These are phyloP conservation scores for Zoysia pacifica DNA, from an alignment of 176 grass and related monocot genomes.

Conservation along the genomic window DNA sequence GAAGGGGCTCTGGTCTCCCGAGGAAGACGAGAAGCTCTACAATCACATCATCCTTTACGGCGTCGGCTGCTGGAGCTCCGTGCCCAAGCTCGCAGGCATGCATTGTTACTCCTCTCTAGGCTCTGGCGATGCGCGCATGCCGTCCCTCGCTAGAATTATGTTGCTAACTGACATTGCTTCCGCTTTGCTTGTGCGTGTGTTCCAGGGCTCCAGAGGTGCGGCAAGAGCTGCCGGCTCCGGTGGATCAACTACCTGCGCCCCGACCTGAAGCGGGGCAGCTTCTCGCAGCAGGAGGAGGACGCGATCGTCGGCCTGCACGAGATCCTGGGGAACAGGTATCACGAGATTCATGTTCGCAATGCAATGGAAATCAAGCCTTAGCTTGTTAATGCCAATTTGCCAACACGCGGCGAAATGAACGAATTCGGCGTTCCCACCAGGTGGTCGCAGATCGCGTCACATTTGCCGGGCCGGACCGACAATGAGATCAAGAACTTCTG, in stretches of 20 bases:
- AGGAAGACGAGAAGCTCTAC: constrained; percentile 95
- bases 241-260: constrained; percentile 95
- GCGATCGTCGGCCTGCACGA: constrained; percentile 73
- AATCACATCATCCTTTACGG: constrained; percentile 86
- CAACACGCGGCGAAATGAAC: not conserved
- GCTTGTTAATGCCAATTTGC: not conserved
- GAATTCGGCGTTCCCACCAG: constrained; percentile 29
- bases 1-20: constrained; percentile 90
- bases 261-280: constrained; percentile 86
- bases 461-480: constrained; percentile 82
- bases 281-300: constrained; percentile 92
- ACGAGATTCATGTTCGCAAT: not conserved
- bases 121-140: too few species aligned
- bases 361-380: not conserved
- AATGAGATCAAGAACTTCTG: constrained; percentile 98
- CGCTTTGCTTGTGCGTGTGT: not conserved
- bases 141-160: not conserved
- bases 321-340: constrained; percentile 77
- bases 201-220: constrained; percentile 87
- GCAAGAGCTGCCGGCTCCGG: constrained; percentile 87
- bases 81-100: constrained; percentile 79
- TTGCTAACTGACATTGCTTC: not conserved
- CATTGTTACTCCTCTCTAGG: not conserved
- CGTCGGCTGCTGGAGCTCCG: constrained; percentile 90
- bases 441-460: constrained; percentile 90